These are phyloP conservation scores for Ambrosiella cleistominuta DNA, from an alignment of 2,329 filamentous ascomycete genomes.

Conservation along the genomic window DNA sequence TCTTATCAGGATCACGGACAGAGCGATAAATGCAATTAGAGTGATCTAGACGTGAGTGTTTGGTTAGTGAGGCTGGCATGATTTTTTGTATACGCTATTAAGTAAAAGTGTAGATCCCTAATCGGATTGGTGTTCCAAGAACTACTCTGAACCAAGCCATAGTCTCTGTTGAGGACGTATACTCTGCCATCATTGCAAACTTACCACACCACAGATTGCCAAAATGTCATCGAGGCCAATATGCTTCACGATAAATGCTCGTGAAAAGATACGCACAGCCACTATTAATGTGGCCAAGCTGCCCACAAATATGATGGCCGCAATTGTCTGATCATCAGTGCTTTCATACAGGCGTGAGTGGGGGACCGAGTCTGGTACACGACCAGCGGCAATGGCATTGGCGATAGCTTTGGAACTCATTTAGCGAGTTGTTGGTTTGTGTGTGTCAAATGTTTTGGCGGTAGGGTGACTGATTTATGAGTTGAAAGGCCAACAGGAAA, in stretches of 20 bases:
- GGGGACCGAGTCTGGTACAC: slow-evolving; percentile 21
- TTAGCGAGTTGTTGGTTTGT: not conserved
- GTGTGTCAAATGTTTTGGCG: not conserved
- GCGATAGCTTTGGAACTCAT: slow-evolving; percentile 13
- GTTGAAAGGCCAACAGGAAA: not conserved
- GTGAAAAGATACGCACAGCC: slow-evolving; percentile 20
- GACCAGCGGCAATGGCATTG: slow-evolving; percentile 21
- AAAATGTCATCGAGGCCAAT: slow-evolving; percentile 25
- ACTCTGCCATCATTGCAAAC: slow-evolving; percentile 10
- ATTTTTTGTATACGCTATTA: not conserved
- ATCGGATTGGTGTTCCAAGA: not conserved
- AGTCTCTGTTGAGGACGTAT: not conserved
- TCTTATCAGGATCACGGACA: slow-evolving; percentile 27
- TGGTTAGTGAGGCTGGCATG: not conserved
- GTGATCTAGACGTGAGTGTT: slow-evolving; percentile 16
- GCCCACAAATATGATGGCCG: slow-evolving; percentile 23
- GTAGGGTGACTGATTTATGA: not conserved
- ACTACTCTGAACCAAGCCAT: not conserved
- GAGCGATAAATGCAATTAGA: slow-evolving; percentile 26
- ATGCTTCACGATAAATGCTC: slow-evolving; percentile 21
- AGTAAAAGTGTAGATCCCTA: not conserved
- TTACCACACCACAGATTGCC: slow-evolving; percentile 21
- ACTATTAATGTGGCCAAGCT: slow-evolving; percentile 21
- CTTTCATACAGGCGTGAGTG: slow-evolving; percentile 21
- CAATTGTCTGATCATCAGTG: slow-evolving; percentile 22